These are phyloP conservation scores for Casuarina glauca DNA, from an alignment of 306 rosid genomes.

Conservation along the genomic window DNA sequence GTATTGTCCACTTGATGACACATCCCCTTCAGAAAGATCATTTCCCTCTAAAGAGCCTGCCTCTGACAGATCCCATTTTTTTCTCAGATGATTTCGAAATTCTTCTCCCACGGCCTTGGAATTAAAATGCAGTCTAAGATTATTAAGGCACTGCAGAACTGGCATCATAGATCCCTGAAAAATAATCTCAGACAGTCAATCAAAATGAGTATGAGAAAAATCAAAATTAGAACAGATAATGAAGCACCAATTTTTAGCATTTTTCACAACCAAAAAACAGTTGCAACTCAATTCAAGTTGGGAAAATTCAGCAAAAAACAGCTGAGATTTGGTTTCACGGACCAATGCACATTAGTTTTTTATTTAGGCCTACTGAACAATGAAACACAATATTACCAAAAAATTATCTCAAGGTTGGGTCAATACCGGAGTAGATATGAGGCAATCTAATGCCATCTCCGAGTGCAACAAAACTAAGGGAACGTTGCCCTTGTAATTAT, in stretches of 20 bases:
- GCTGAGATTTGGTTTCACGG: slow-evolving; percentile 18
- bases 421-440: slow-evolving; percentile 3
- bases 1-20: slow-evolving; percentile 16
- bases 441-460: slow-evolving; percentile 18
- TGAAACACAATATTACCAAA: not conserved
- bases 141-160: slow-evolving; percentile 78
- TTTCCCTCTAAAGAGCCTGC: slow-evolving; percentile 41
- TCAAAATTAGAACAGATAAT: not conserved
- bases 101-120: slow-evolving; percentile 55
- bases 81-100: slow-evolving; percentile 53
- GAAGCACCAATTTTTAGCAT: slow-evolving; percentile 15
- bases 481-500: slow-evolving; percentile 8
- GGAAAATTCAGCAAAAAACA: slow-evolving; percentile 17
- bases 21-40: slow-evolving; percentile 34
- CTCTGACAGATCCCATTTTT: slow-evolving; percentile 64
- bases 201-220: slow-evolving; percentile 29
- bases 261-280: slow-evolving; percentile 14
- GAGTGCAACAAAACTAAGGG: slow-evolving; percentile 14
- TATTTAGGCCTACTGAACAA: not conserved
- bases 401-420: not conserved
- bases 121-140: slow-evolving; percentile 65
- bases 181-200: slow-evolving; percentile 36
- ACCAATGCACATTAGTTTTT: not conserved
- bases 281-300: slow-evolving; percentile 25
- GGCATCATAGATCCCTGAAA: slow-evolving; percentile 87